Conservation (phyloP, 2,329 filamentous ascomycete species). For the Xylariaceae sp. region DNA sequence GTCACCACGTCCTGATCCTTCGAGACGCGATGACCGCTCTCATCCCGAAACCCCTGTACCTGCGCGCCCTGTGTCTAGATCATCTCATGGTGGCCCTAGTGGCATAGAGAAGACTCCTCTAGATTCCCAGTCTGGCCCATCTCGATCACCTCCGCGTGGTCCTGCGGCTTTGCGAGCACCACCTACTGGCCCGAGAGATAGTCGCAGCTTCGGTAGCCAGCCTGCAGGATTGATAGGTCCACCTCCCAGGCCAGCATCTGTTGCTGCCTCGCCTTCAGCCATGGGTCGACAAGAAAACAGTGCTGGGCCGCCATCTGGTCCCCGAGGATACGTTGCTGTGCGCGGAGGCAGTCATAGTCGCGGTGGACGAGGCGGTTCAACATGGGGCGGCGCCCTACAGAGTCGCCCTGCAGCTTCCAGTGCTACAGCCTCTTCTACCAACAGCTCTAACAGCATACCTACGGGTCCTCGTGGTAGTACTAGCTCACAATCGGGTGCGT, state of each 20-base stretch:
- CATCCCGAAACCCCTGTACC: conserved; percentile 38
- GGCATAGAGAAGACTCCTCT: conserved; percentile 23
- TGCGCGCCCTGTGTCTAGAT: conserved; percentile 29
- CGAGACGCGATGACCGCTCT: conserved; percentile 43
- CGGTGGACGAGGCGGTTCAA: conserved; percentile 41
- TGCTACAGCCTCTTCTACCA: conserved; percentile 35
- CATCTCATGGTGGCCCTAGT: conserved; percentile 24
- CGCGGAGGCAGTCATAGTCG: conserved; percentile 40
- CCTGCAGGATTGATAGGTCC: conserved; percentile 26
- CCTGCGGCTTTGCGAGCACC: conserved; percentile 49
- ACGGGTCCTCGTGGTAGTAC: conserved; percentile 27
- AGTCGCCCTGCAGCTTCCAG: conserved; percentile 27
- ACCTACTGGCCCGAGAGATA: conserved; percentile 43
- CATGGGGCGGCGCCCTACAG: conserved; percentile 35
- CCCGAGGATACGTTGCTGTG: conserved; percentile 47
- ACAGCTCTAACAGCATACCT: conserved; percentile 27
- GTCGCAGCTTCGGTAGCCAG: conserved; percentile 30
- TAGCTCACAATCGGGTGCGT: conserved; percentile 33
- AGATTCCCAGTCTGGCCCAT: conserved; percentile 22
- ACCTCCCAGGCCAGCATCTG: conserved; percentile 30
- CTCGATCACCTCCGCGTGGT: conserved; percentile 48
- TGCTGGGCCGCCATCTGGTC: conserved; percentile 48
- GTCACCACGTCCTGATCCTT: conserved; percentile 46
- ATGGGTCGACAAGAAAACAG: conserved; percentile 31
- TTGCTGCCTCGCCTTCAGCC: conserved; percentile 19